Base-by-base conservation (phyloP, 352 stramenopile species). In the Pythium rhizo-oryzae region DNA sequence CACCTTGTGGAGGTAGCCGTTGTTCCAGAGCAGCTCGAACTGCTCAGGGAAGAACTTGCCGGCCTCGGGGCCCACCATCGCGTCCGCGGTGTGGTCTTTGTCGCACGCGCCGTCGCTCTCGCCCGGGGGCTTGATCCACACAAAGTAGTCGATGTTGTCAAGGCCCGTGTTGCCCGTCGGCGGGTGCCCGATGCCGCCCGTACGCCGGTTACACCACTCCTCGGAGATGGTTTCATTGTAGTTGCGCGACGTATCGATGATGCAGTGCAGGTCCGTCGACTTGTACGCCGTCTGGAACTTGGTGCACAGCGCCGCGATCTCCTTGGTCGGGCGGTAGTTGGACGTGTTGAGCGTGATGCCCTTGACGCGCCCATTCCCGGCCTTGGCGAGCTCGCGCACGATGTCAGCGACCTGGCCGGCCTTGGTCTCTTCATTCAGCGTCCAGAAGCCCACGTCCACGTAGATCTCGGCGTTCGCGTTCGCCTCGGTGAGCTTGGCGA, bases 191-290 rank as follows among this genome's bases (percentile, higher is more conserved):
- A 93, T 81, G n/a, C 79, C 85, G 25, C 77, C 83, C 8, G 51
- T 75, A 59, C 85, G 85, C 35, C 81, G 74, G 57, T 91, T 91
- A 70, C 85, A 93, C 85, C 85, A 93, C 47, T 93, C 85, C 13
- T 76, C 77, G 74, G 55, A 85, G 74, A 51, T 89, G 85, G 78
- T 83, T 1, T 69, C 73, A 33, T 80, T 82, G 64, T 81, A 81
- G 46, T 92, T 91, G 12, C 85, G 78, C 0, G 81, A 89, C 0
- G 85, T 91, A 62, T 93, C 85, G 12, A 90, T 68, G 43, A 91
- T 75, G 56, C 85, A 93, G 16, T 71, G 75, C 55, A 84, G 75
- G 12, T 71, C 70, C 1, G 46, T 81, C 13, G 72, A 83, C 18
- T 78, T 76, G 57, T 80, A 81, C 12, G 79, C 74, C 13, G 59